Evolutionary conservation across 2,329 filamentous ascomycete genomes (phyloP).

Genomic region (Cladophialophora immunda): DNA sequence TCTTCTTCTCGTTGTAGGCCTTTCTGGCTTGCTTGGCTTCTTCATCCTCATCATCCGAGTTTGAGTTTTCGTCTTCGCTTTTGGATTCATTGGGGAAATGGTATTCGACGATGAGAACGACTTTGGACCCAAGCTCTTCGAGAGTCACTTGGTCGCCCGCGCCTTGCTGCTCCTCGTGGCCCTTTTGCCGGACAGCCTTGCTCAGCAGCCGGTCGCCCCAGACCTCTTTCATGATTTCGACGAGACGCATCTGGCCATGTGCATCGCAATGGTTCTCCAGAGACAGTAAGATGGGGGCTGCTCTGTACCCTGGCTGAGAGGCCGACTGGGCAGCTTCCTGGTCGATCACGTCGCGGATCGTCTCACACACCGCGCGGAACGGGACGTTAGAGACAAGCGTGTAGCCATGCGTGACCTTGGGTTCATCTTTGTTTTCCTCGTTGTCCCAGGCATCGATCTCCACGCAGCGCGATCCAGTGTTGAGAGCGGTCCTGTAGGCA

Average conservation of each 20-base stretch:
- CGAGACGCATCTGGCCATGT: constrained; percentile 37
- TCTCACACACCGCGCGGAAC: constrained; percentile 40
- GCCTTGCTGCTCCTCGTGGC: constrained; percentile 36
- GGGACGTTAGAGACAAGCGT: constrained; percentile 38
- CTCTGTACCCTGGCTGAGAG: constrained; percentile 28
- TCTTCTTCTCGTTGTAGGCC: constrained; percentile 37
- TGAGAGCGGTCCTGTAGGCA: constrained; percentile 37
- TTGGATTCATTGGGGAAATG: constrained; percentile 35
- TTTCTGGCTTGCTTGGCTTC: constrained; percentile 29
- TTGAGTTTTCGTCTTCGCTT: constrained; percentile 21
- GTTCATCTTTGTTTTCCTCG: constrained; percentile 37
- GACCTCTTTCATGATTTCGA: constrained; percentile 39
- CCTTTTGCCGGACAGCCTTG: constrained; percentile 37
- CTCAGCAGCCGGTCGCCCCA: constrained; percentile 39
- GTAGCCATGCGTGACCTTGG: constrained; percentile 42
- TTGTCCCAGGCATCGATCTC: constrained; percentile 42
- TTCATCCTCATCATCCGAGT: constrained; percentile 32
- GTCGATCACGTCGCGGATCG: constrained; percentile 40
- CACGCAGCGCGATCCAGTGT: constrained; percentile 38
- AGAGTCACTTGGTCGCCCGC: constrained; percentile 37
- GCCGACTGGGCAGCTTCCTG: constrained; percentile 29
- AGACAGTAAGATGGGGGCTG: constrained; percentile 37
- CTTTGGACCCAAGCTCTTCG: constrained; percentile 39
- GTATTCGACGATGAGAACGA: constrained; percentile 41
- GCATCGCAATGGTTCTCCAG: constrained; percentile 40